Percentiles rank a stretch among this genome's conserved stretches.
Conservation (phyloP, 257 asterid genomes). For the Perilla frutescens region DNA sequence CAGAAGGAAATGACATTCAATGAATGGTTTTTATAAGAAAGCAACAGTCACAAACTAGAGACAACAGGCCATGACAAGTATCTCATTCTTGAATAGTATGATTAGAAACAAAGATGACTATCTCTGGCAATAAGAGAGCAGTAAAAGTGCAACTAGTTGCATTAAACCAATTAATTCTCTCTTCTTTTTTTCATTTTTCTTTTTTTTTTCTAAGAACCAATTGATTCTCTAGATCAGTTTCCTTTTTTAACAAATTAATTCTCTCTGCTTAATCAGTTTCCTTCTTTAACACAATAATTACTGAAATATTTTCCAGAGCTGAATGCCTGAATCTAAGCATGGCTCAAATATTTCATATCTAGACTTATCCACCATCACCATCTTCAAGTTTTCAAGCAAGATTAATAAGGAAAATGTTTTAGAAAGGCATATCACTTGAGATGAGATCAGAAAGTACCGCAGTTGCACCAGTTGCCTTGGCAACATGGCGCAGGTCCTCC, state of each 20-base stretch:
- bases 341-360: not conserved
- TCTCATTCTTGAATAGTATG: not conserved
- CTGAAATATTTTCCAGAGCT: not conserved
- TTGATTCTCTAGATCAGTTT: constrained; percentile 14
- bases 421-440: constrained; percentile 8
- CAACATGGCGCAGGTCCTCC: constrained; percentile 93
- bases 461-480: constrained; percentile 94
- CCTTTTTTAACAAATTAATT: not conserved
- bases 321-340: not conserved
- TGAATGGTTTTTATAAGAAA: not conserved
- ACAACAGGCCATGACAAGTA: not conserved
- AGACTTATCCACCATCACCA: not conserved
- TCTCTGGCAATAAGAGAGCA: not conserved
- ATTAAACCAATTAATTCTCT: constrained; percentile 11
- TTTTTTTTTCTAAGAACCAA: not conserved
- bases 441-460: constrained; percentile 58
- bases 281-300: constrained; percentile 3
- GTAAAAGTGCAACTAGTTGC: not conserved
- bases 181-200: no score
- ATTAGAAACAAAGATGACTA: not conserved
- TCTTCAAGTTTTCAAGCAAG: constrained; percentile 15
- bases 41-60: not conserved
- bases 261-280: not conserved
- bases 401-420: not conserved
- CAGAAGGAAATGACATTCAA: not conserved